Percentiles rank a stretch among this genome's conserved stretches.
Evolutionary conservation across 345 rosid genomes (phyloP).

Genomic region (Citrus hindsii): DNA sequence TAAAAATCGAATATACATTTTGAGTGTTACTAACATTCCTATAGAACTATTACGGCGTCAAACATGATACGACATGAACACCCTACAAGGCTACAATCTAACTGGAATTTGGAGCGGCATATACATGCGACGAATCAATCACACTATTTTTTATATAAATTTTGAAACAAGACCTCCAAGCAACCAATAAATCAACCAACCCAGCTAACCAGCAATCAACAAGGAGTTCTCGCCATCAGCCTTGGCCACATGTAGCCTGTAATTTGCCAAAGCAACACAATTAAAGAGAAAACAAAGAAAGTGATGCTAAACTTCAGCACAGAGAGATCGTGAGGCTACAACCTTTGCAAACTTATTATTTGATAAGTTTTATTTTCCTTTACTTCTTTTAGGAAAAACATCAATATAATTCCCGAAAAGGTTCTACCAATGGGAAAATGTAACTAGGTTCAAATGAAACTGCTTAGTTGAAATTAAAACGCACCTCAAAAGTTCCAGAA

Average conservation of each 20-base stretch:
- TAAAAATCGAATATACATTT: background rate
- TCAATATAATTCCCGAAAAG: background rate
- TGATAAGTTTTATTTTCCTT: background rate
- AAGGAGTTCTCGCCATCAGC: background rate
- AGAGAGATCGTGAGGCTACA: background rate
- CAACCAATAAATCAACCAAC: background rate
- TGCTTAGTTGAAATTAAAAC: background rate
- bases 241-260: constrained; percentile 8
- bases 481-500: constrained; percentile 17
- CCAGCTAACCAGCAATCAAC: background rate
- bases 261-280: background rate
- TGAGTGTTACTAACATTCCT: too few relatives aligned
- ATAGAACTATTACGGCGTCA: too few relatives aligned
- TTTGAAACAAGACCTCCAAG: background rate
- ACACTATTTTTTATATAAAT: background rate
- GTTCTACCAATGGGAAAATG: background rate
- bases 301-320: background rate
- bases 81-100: background rate
- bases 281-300: background rate
- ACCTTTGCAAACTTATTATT: background rate
- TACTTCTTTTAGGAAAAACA: background rate
- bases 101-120: background rate
- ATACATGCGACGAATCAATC: background rate
- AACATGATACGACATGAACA: background rate
- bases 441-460: background rate